phyloP scores from a whole-genome alignment of 192 early-diverging fungal species.

The Phycomyces blakesleeanus region DNA sequence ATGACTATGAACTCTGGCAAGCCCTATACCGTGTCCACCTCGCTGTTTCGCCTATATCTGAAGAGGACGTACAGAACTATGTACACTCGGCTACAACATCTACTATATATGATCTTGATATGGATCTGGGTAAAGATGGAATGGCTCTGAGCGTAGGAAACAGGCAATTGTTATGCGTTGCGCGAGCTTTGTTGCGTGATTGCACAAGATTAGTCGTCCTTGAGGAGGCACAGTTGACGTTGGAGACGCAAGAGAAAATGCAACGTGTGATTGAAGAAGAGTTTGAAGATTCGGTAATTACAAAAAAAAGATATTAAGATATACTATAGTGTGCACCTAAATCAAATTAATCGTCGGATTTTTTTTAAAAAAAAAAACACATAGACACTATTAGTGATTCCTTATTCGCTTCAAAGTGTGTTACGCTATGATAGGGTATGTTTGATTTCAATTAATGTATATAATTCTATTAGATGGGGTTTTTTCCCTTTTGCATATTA shows the following conservation, averaged over 20 bases:
- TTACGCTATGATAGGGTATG: constrained; percentile 46
- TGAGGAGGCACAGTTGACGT: constrained; percentile 85
- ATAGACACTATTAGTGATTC: constrained; percentile 47
- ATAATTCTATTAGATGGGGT: too few relatives aligned
- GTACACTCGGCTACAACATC: not conserved
- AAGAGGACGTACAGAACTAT: not conserved
- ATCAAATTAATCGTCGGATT: not conserved
- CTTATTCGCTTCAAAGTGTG: constrained; percentile 46
- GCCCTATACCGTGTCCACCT: constrained; percentile 66
- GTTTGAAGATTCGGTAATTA: constrained; percentile 58
- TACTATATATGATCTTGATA: constrained; percentile 31
- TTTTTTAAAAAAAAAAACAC: too few relatives aligned
- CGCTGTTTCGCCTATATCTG: constrained; percentile 1
- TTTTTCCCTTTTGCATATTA: not conserved
- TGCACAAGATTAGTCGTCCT: constrained; percentile 57
- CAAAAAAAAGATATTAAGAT: too few relatives aligned
- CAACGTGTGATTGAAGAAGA: constrained; percentile 75
- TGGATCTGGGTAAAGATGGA: constrained; percentile 31
- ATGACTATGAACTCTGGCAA: constrained; percentile 63
- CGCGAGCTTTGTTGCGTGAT: constrained; percentile 46
- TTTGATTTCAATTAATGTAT: not conserved
- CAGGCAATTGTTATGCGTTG: constrained; percentile 44
- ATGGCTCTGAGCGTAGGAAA: constrained; percentile 34
- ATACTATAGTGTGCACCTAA: not conserved
- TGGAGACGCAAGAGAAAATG: constrained; percentile 75